Evolutionary conservation across 169 alveolate genomes (phyloP), one percentile per base, ranked within the genome.

Genomic region (Cryptosporidium sp.): DNA sequence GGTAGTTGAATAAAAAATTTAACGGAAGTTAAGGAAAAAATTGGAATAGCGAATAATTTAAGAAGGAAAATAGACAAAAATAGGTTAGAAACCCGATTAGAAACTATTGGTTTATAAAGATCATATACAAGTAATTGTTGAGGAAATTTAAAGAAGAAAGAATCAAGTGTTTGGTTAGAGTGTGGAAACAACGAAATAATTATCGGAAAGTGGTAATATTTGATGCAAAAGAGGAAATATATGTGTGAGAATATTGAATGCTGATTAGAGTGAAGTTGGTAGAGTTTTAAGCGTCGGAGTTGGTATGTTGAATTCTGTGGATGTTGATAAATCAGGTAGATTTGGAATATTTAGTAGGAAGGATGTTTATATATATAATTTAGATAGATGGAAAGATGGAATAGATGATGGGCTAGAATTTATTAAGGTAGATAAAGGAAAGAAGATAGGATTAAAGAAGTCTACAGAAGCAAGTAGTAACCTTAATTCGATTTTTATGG

Each of bases 401-500:
- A 10, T 73, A 14, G 86, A 58, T 8, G 60, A 12, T 53, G 42
- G 44, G 2, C 14, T 29, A 3, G 86, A 35, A 26, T 73, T 52
- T 73, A 1, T 37, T 33, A 53, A 42, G n/a, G 53, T 52, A 14
- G 31, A 16, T 16, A 60, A 58, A 33, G 68, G 37, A 29, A 73
- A 31, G 26, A 73, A 2, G 12, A 3, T 73, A 16, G 33, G 56
- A 18, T n/a, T 26, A 4, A 60, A 73, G 18, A 60, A 58, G n/a
- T 23, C n/a, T 2, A 6, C 52, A 21, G 71, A 62, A 12, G 35
- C 29, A 4, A 26, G 29, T 37, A 73, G 71, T 33, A n/a, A 23
- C 56, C 56, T 73, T 8, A 42, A 73, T 37, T 39, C 86, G 3
- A 52, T 73, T n/a, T 73, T 56, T 56, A 73, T 56, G 70, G 70